Percentiles rank a stretch among this genome's conserved stretches.
Conservation (phyloP, 805 yeast species). For the Kuraishia ogatae region DNA sequence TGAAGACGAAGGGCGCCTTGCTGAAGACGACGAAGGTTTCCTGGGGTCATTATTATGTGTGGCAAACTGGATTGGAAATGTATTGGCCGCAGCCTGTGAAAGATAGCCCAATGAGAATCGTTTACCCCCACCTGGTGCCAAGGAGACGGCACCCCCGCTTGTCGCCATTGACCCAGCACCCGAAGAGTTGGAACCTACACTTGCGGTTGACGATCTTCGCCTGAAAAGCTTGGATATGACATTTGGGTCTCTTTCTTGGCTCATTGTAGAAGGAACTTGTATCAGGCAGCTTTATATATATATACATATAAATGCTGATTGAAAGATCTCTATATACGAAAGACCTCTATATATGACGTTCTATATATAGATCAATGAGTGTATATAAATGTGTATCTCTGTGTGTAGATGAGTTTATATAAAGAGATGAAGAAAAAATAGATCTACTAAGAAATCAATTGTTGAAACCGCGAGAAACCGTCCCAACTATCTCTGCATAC, state of each 20-base stretch:
- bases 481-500: no score
- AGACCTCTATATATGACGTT: no score
- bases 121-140: neutral
- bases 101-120: neutral
- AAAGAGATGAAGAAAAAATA: neutral
- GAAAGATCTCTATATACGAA: neutral
- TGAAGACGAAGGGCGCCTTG: neutral
- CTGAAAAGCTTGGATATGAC: slow-evolving; percentile 1
- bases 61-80: neutral
- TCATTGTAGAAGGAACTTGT: neutral
- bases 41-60: neutral
- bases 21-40: neutral
- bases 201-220: slow-evolving; percentile 1
- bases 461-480: no score
- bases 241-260: neutral
- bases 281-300: neutral
- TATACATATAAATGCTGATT: neutral
- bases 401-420: no score
- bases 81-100: neutral
- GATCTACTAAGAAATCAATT: no score
- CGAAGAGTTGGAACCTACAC: neutral
- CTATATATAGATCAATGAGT: no score
- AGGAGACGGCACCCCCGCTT: neutral
- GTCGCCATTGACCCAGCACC: neutral
- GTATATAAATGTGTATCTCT: no score